These are phyloP conservation scores for Sporopachydermia cereana DNA, from an alignment of 1,139 yeast species.

Conservation along the genomic window DNA sequence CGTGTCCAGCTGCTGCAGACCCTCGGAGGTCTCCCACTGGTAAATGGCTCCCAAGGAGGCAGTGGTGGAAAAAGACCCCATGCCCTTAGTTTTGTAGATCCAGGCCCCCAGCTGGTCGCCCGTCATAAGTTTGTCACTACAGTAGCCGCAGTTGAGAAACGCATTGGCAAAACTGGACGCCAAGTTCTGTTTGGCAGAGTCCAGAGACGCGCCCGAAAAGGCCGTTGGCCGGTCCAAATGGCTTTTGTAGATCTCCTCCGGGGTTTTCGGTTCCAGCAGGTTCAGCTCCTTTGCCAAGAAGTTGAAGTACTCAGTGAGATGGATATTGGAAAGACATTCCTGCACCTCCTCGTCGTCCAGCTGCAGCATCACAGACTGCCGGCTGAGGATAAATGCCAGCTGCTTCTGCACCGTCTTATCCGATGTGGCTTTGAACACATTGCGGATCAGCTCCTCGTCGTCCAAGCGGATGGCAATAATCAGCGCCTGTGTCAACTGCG, in stretches of 20 bases:
- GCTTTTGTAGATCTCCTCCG: slow-evolving; percentile 89
- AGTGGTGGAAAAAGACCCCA: slow-evolving; percentile 89
- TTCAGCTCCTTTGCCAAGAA: slow-evolving; percentile 82
- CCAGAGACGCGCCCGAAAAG: slow-evolving; percentile 50
- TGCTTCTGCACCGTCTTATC: slow-evolving; percentile 77
- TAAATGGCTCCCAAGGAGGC: slow-evolving; percentile 86
- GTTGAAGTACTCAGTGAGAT: slow-evolving; percentile 66
- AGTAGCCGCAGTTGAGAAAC: slow-evolving; percentile 83
- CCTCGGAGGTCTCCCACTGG: slow-evolving; percentile 87
- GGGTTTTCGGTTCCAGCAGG: slow-evolving; percentile 78
- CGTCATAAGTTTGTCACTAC: slow-evolving; percentile 70
- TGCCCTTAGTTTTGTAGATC: slow-evolving; percentile 87
- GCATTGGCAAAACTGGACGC: slow-evolving; percentile 95
- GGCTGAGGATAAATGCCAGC: slow-evolving; percentile 79
- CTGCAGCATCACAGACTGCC: slow-evolving; percentile 73
- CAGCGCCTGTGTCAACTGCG: slow-evolving; percentile 81
- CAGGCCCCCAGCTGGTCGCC: slow-evolving; percentile 69
- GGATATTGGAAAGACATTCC: slow-evolving; percentile 73
- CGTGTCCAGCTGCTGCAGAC: slow-evolving; percentile 82
- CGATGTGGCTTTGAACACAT: slow-evolving; percentile 65
- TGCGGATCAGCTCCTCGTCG: slow-evolving; percentile 62
- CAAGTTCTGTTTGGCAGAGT: slow-evolving; percentile 89
- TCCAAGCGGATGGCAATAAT: slow-evolving; percentile 83
- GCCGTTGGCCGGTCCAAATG: slow-evolving; percentile 69
- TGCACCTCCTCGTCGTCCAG: slow-evolving; percentile 55